Evolutionary conservation across 1,284 basidiomycete genomes (phyloP), one percentile per base, ranked within the genome.

Genomic region (Rugosomyces carneus): DNA sequence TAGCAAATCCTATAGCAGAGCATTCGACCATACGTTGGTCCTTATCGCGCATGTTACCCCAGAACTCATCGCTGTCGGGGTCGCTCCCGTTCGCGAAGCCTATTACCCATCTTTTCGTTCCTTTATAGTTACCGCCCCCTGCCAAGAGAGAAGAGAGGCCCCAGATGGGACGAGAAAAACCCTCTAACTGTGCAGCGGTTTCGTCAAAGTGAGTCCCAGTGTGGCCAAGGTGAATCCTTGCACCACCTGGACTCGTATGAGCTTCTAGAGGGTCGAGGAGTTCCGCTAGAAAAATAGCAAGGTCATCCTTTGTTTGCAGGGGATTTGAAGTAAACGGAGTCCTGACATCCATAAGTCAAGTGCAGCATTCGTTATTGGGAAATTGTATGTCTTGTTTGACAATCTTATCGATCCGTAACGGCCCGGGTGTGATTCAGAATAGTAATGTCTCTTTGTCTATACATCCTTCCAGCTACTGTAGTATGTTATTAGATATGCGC

Each of bases 21-120:
- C 86, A 88, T 61, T 88, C 86, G 0, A 89, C 86, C 86, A 89
- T 89, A 20, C 86, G 64, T 63, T 89, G 85, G 60, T 89, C 86
- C 61, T 81, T 84, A 56, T 84, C 76, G 45, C 75, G 72, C 70
- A 86, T 85, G 42, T 75, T 65, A 2, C 84, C 85, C 86, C 85
- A 89, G 61, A 84, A 89, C 63, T 89, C 85, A 2, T 71, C 67
- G 45, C 74, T 70, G 7, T 70, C 61, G 0, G 83, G 82, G 57
- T 88, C 70, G 8, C 82, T 84, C 1, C 85, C 85, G 51, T 69
- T 80, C 15, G 71, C 72, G 50, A 88, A 75, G 1, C 86, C 86
- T 43, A 70, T 61, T 8, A 80, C 64, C 85, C 85, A 89, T 35
- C 83, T 66, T 43, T 75, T 62, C 2, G 69, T 66, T 0, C 77